These are phyloP conservation scores for Detonula confervacea DNA, from an alignment of 352 stramenopile genomes.

Conservation along the genomic window DNA sequence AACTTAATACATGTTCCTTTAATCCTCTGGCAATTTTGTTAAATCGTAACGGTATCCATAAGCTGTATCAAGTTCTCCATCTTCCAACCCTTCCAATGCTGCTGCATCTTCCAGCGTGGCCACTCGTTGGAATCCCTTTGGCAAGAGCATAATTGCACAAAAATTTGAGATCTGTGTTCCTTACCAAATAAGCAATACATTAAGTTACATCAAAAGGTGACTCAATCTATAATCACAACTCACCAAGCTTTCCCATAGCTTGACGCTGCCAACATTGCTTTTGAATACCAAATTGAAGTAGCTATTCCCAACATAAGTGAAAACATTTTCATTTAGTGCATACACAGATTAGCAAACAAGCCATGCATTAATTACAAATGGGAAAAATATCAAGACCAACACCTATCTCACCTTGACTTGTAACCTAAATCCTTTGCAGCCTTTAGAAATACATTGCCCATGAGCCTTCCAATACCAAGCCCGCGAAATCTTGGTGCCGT, in stretches of 20 bases:
- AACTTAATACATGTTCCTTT: too few species aligned
- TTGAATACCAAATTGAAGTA: slow-evolving; percentile 86
- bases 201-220: too few species aligned
- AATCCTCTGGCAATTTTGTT: slow-evolving; percentile 52
- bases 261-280: slow-evolving; percentile 63
- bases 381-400: background rate
- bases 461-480: slow-evolving; percentile 70
- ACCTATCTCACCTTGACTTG: slow-evolving; percentile 46
- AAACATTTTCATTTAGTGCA: too few species aligned
- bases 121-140: slow-evolving; percentile 73
- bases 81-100: slow-evolving; percentile 60
- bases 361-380: too few species aligned
- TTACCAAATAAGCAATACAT: too few species aligned
- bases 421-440: slow-evolving; percentile 76
- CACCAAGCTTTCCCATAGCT: slow-evolving; percentile 74
- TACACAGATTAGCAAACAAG: too few species aligned
- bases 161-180: too few species aligned
- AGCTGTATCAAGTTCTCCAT: slow-evolving; percentile 61
- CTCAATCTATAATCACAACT: too few species aligned
- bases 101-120: slow-evolving; percentile 74
- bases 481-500: slow-evolving; percentile 62
- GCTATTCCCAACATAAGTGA: background rate
- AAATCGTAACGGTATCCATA: slow-evolving; percentile 72
- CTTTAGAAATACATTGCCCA: slow-evolving; percentile 76
- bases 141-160: too few species aligned